Conservation (phyloP, 179 eudicot genomes). For the Sideroxylon spinosum region DNA sequence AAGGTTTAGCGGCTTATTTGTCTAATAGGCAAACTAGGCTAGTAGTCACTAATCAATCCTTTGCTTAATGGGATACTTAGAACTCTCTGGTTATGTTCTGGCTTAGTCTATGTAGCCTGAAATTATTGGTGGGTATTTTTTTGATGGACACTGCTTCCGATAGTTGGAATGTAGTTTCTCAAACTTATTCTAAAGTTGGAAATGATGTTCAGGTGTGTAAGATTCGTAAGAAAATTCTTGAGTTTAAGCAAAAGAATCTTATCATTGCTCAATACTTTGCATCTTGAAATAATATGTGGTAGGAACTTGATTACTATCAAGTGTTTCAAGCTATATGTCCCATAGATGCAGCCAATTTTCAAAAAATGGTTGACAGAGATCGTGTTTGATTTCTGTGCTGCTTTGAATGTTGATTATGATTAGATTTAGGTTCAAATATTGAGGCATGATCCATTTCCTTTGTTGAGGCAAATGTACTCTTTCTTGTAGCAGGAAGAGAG, state of each 20-base stretch:
- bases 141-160: not conserved
- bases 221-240: not conserved
- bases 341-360: not conserved
- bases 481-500: not conserved
- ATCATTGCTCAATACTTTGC: not conserved
- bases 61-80: no score
- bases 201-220: not conserved
- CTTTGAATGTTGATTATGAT: not conserved
- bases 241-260: not conserved
- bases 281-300: not conserved
- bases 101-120: no score
- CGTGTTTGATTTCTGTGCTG: not conserved
- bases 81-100: no score
- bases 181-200: not conserved
- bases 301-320: not conserved
- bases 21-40: no score
- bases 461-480: not conserved
- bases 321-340: not conserved
- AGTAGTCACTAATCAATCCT: no score
- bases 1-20: no score
- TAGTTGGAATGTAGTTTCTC: not conserved
- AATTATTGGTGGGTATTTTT: not conserved
- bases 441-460: not conserved
- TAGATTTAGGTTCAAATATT: not conserved
- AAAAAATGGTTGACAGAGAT: not conserved